phyloP scores from a whole-genome alignment of 2,329 filamentous ascomycete species.

The Lachnellula arida region DNA sequence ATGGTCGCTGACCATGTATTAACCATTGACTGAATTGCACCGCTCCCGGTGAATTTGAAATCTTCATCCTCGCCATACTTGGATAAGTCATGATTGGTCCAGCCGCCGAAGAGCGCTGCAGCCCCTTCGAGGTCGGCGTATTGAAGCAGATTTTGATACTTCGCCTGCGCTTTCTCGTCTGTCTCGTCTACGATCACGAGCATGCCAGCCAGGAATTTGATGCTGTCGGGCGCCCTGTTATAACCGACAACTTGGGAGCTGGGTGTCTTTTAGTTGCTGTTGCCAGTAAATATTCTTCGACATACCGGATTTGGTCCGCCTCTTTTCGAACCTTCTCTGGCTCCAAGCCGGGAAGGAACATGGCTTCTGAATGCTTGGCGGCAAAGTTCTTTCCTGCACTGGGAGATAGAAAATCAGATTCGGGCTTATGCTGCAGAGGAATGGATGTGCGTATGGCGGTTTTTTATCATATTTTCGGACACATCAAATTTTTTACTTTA shows the following conservation, averaged over 20 bases:
- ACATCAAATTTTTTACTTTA: too few species aligned
- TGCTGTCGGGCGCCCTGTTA: conserved; percentile 51
- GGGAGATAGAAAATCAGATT: conserved; percentile 39
- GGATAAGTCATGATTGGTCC: conserved; percentile 60
- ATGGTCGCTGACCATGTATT: background rate
- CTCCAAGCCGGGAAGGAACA: conserved; percentile 57
- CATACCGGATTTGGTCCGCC: too few species aligned
- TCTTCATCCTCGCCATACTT: conserved; percentile 6
- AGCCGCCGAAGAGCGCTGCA: conserved; percentile 65
- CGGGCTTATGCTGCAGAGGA: too few species aligned
- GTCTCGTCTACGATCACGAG: conserved; percentile 63
- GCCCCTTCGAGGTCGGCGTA: conserved; percentile 61
- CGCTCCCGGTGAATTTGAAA: conserved; percentile 1
- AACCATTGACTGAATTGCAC: conserved; percentile 9
- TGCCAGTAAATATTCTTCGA: too few species aligned
- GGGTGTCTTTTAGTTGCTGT: conserved; percentile 53
- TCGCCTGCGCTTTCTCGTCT: conserved; percentile 58
- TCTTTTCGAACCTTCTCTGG: conserved; percentile 35
- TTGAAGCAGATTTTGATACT: conserved; percentile 54
- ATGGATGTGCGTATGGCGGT: too few species aligned
- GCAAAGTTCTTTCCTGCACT: conserved; percentile 62
- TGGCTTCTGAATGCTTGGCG: conserved; percentile 63
- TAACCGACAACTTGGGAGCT: conserved; percentile 45
- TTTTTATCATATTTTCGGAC: too few species aligned
- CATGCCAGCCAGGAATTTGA: conserved; percentile 63